Percentiles rank a stretch among this genome's conserved stretches.
Conservation (phyloP, 306 rosid species). For the Casuarina glauca region DNA sequence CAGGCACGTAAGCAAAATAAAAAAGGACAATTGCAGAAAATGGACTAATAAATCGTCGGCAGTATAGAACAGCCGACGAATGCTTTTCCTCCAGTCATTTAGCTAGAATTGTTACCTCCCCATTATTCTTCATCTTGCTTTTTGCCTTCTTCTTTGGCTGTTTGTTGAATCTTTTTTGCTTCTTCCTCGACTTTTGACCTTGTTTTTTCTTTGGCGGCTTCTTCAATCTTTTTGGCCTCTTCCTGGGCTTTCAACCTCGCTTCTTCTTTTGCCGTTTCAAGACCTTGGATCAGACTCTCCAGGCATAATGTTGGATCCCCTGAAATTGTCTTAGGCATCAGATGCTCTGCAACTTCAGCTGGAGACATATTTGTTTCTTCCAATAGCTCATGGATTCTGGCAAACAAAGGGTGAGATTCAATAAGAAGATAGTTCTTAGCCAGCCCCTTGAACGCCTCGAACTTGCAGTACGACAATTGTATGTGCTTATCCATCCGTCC, state of each 20-base stretch:
- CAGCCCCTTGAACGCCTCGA: constrained; percentile 66
- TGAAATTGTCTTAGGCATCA: constrained; percentile 63
- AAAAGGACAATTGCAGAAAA: too few relatives aligned
- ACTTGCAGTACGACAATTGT: constrained; percentile 60
- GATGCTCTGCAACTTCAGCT: constrained; percentile 85
- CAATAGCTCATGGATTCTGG: constrained; percentile 33
- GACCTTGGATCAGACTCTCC: constrained; percentile 50
- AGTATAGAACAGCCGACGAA: too few relatives aligned
- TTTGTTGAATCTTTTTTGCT: constrained; percentile 17
- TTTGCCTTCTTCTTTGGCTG: constrained; percentile 25
- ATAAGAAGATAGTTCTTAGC: constrained; percentile 60
- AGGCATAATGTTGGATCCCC: constrained; percentile 36
- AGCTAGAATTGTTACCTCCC: too few relatives aligned
- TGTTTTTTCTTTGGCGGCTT: constrained; percentile 7
- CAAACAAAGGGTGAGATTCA: constrained; percentile 48
- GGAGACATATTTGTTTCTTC: constrained; percentile 50
- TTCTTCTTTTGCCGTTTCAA: constrained; percentile 44
- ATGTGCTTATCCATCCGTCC: constrained; percentile 91
- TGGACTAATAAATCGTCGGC: too few relatives aligned
- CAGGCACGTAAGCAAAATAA: too few relatives aligned
- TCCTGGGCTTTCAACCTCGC: constrained; percentile 29
- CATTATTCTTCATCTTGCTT: constrained; percentile 1
- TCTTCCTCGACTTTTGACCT: constrained; percentile 33
- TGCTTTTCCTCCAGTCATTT: neutral
- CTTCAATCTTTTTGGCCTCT: constrained; percentile 19